Evolutionary conservation across 139 green algal species (phyloP).

Genomic region (Chloropicon primus): DNA sequence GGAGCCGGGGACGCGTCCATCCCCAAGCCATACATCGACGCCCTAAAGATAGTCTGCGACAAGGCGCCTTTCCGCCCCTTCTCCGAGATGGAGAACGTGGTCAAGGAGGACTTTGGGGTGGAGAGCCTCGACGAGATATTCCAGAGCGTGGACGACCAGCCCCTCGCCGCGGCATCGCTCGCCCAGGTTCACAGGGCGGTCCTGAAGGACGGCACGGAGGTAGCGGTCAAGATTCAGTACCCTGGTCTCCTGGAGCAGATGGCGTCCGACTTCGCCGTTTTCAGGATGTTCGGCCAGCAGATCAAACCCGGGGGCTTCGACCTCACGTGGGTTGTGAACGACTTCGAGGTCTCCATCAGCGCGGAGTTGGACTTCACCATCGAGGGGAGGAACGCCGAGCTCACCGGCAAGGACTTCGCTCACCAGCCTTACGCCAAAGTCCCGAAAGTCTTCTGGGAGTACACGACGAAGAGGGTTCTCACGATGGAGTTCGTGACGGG

Average conservation of each 20-base stretch:
- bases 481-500: slow-evolving; percentile 59
- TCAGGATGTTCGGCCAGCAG: slow-evolving; percentile 48
- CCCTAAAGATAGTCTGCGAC: slow-evolving; percentile 57
- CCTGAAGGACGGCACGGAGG: slow-evolving; percentile 40
- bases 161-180: slow-evolving; percentile 55
- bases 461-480: slow-evolving; percentile 46
- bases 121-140: slow-evolving; percentile 30
- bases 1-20: slow-evolving; percentile 28
- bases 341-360: slow-evolving; percentile 56
- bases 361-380: slow-evolving; percentile 67
- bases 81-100: slow-evolving; percentile 11
- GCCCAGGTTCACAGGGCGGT: slow-evolving; percentile 64
- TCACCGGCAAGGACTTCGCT: slow-evolving; percentile 28
- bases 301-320: slow-evolving; percentile 19
- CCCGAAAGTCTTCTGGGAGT: slow-evolving; percentile 26
- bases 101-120: slow-evolving; percentile 28
- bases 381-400: slow-evolving; percentile 43
- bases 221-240: slow-evolving; percentile 81
- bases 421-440: slow-evolving; percentile 23
- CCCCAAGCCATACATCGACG: slow-evolving; percentile 27
- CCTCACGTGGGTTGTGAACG: slow-evolving; percentile 75
- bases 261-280: slow-evolving; percentile 54
- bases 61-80: slow-evolving; percentile 40
- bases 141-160: slow-evolving; percentile 39
- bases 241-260: slow-evolving; percentile 40